These are phyloP conservation scores for Amoeboradix gromovi DNA, from an alignment of 371 early-diverging fungal species.

Conservation along the genomic window DNA sequence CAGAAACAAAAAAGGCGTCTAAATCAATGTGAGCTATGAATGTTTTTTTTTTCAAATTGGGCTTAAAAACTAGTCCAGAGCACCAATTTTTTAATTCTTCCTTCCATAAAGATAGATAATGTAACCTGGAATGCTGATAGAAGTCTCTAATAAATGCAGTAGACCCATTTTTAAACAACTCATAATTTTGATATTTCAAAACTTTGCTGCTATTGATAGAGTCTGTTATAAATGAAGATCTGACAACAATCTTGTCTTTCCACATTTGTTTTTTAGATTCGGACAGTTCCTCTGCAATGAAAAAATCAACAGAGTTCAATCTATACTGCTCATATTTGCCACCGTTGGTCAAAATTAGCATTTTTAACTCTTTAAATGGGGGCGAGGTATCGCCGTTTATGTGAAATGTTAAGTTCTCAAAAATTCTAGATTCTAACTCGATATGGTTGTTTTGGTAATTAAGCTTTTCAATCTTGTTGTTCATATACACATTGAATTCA, in stretches of 20 bases:
- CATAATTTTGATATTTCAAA: neutral
- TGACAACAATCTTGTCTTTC: neutral
- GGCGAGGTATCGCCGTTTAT: neutral
- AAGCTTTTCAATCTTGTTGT: neutral
- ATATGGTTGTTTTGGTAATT: neutral
- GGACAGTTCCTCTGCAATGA: neutral
- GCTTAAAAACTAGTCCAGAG: constrained; percentile 10
- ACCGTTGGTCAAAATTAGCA: neutral
- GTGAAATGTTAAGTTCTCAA: neutral
- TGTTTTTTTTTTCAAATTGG: constrained; percentile 6
- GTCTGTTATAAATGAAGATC: neutral
- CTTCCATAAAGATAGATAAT: constrained; percentile 52
- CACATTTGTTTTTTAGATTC: neutral
- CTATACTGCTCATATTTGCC: neutral
- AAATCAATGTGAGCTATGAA: constrained; percentile 42
- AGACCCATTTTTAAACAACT: neutral
- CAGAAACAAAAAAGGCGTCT: constrained; percentile 74
- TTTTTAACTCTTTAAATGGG: neutral
- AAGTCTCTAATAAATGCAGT: constrained; percentile 40
- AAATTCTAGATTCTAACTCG: neutral
- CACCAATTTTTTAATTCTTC: constrained; percentile 17
- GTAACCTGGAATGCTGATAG: constrained; percentile 45
- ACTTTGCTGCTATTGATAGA: neutral
- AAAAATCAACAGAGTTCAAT: neutral
- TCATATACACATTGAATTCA: neutral